These are phyloP conservation scores for Spizellomyces punctatus DNA, from an alignment of 192 early-diverging fungal species.

Conservation along the genomic window DNA sequence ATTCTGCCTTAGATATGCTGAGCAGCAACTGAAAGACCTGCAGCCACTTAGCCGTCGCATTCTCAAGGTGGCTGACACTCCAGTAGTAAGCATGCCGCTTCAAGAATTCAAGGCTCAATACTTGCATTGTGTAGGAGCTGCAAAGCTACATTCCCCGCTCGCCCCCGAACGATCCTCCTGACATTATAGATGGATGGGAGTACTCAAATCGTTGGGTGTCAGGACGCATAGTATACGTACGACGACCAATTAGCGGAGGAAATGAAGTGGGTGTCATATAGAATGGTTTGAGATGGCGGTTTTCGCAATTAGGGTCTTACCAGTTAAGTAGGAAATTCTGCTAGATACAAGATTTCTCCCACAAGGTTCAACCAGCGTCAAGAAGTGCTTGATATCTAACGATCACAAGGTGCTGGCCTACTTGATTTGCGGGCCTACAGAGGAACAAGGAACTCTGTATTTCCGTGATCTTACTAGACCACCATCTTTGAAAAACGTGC, in stretches of 20 bases:
- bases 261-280: conserved; percentile 2
- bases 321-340: conserved; percentile 9
- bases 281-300: not conserved
- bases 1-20: not conserved
- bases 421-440: not conserved
- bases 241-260: conserved; percentile 7
- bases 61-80: not conserved
- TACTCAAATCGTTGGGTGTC: conserved; percentile 15
- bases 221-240: conserved; percentile 8
- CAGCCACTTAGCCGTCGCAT: not conserved
- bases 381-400: conserved; percentile 13
- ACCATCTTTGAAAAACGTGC: not conserved
- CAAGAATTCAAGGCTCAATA: not conserved
- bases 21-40: not conserved
- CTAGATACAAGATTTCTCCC: conserved; percentile 21
- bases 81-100: not conserved
- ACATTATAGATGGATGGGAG: conserved; percentile 18
- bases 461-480: conserved; percentile 1
- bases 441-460: conserved; percentile 23
- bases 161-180: conserved; percentile 9
- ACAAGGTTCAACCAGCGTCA: not conserved
- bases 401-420: conserved; percentile 25
- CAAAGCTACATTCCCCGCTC: conserved; percentile 9
- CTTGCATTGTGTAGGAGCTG: not conserved
- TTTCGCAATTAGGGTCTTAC: not conserved